Percentiles rank a stretch among this genome's conserved stretches.
Conservation (phyloP, 768 basidiomycete genomes). For the Zangia roseola region DNA sequence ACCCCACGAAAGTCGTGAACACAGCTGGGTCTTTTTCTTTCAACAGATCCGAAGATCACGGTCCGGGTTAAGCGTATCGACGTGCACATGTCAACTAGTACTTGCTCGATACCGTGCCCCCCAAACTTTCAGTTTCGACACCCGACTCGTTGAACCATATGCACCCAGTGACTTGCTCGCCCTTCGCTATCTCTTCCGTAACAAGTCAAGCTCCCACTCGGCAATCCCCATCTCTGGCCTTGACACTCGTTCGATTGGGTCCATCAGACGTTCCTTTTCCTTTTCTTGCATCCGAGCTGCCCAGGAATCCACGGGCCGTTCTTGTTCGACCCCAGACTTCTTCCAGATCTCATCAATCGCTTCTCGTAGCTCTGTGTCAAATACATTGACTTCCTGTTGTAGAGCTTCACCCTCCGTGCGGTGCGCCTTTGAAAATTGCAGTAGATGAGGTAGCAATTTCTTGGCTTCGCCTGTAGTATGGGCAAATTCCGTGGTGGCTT, state of each 20-base stretch:
- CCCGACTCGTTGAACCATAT: background rate
- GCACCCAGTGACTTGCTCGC: background rate
- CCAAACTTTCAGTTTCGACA: background rate
- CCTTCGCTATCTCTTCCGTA: constrained; percentile 8
- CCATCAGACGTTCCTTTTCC: constrained; percentile 45
- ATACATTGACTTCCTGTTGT: constrained; percentile 56
- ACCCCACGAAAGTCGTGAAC: no score
- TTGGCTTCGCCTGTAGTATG: constrained; percentile 57
- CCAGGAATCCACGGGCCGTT: constrained; percentile 43
- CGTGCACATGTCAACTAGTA: no score
- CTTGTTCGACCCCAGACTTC: constrained; percentile 31
- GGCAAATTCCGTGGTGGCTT: background rate
- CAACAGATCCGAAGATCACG: no score
- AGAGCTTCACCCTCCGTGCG: constrained; percentile 61
- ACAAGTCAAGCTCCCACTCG: constrained; percentile 25
- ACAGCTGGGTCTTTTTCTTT: no score
- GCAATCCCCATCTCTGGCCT: constrained; percentile 41
- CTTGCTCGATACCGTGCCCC: no score
- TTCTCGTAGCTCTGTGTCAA: constrained; percentile 55
- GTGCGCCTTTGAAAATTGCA: constrained; percentile 68
- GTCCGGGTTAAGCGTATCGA: no score
- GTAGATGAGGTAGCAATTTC: constrained; percentile 71
- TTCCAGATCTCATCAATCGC: constrained; percentile 70
- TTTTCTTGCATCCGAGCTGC: constrained; percentile 52
- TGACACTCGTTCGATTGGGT: constrained; percentile 51